phyloP scores from a whole-genome alignment of 2,329 filamentous ascomycete genomes.

The Ophiocordyceps robertsii region DNA sequence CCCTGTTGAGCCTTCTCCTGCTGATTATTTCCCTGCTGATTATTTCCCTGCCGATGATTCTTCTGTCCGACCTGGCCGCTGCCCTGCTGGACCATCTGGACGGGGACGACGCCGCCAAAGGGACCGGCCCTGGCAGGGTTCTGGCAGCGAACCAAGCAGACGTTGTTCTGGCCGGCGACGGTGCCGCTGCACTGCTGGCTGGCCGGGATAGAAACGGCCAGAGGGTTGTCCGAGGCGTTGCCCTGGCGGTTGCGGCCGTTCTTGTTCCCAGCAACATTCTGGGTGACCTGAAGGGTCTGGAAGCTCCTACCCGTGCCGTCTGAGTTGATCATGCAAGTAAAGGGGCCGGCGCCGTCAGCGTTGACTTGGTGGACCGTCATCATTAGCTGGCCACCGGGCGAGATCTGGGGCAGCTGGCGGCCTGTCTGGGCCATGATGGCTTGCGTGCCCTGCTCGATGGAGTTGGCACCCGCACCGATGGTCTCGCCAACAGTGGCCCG shows the following conservation, averaged over 20 bases:
- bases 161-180: conserved; percentile 42
- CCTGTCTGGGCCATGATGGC: conserved; percentile 46
- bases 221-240: conserved; percentile 28
- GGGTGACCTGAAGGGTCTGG: conserved; percentile 38
- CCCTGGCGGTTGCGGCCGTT: conserved; percentile 28
- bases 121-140: conserved; percentile 47
- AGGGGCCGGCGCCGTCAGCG: conserved; percentile 51
- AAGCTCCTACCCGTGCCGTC: conserved; percentile 43
- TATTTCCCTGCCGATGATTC: too few relatives aligned
- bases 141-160: conserved; percentile 50
- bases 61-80: not conserved
- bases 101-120: conserved; percentile 42
- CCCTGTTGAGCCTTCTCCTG: too few relatives aligned
- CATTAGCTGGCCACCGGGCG: conserved; percentile 36
- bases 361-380: conserved; percentile 59
- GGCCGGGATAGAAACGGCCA: conserved; percentile 43
- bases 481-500: conserved; percentile 45
- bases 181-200: conserved; percentile 44
- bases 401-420: conserved; percentile 43
- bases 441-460: conserved; percentile 40
- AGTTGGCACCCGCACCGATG: conserved; percentile 39
- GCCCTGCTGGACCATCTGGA: conserved; percentile 2
- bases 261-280: conserved; percentile 13
- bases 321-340: conserved; percentile 49
- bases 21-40: too few relatives aligned